These are phyloP conservation scores for Lachnellula cervina DNA, from an alignment of 2,329 filamentous ascomycete genomes.

Conservation along the genomic window DNA sequence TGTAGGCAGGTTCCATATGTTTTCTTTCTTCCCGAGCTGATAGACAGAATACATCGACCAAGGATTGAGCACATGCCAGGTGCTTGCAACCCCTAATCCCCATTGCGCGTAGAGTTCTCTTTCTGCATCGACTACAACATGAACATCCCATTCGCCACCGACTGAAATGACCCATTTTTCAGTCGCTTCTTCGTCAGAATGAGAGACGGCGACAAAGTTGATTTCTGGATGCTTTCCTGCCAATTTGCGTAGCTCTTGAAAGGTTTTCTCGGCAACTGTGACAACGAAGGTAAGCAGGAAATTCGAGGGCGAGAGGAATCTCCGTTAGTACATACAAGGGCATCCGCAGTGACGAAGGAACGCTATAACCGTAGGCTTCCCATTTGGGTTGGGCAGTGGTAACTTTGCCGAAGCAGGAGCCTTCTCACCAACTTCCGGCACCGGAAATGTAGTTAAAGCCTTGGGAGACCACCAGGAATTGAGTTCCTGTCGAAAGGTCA, in stretches of 20 bases:
- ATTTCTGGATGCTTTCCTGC: slow-evolving; percentile 46
- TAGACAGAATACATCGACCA: slow-evolving; percentile 52
- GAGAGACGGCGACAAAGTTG: slow-evolving; percentile 58
- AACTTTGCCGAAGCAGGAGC: slow-evolving; percentile 53
- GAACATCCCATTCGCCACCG: slow-evolving; percentile 38
- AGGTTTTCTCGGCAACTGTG: slow-evolving; percentile 57
- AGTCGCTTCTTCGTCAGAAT: slow-evolving; percentile 53
- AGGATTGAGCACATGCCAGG: slow-evolving; percentile 60
- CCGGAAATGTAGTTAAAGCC: slow-evolving; percentile 36
- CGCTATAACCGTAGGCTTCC: slow-evolving; percentile 55
- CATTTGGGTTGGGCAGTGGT: slow-evolving; percentile 43
- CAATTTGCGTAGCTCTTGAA: slow-evolving; percentile 48
- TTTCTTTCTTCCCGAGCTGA: slow-evolving; percentile 54
- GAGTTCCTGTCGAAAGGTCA: slow-evolving; percentile 31
- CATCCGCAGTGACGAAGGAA: slow-evolving; percentile 72
- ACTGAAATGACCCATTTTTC: slow-evolving; percentile 34
- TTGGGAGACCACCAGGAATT: slow-evolving; percentile 26
- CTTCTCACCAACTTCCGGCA: slow-evolving; percentile 48
- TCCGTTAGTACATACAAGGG: slow-evolving; percentile 51
- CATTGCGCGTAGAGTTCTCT: slow-evolving; percentile 58
- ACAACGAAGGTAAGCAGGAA: slow-evolving; percentile 1
- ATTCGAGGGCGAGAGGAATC: background rate
- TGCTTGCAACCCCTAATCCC: slow-evolving; percentile 56
- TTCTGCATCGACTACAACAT: slow-evolving; percentile 55
- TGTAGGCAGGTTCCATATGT: slow-evolving; percentile 61